Conservation (phyloP, 352 stramenopile species). For the Globisporangium echinulatum region DNA sequence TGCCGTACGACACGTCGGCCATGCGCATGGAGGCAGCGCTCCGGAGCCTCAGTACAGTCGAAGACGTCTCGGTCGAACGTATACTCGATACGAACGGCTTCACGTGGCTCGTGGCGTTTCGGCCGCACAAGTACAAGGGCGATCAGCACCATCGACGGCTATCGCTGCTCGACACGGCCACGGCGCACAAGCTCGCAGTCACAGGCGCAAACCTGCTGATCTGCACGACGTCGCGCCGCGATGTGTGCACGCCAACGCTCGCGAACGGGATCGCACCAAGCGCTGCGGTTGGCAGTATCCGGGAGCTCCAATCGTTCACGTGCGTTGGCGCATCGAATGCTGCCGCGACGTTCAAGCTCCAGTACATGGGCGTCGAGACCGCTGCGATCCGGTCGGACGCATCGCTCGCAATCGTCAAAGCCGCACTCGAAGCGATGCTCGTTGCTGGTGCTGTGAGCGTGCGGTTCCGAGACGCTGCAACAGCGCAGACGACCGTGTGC, state of each 20-base stretch:
- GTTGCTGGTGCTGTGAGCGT: constrained; percentile 57
- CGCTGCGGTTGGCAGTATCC: constrained; percentile 27
- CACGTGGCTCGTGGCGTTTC: constrained; percentile 75
- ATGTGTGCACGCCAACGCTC: constrained; percentile 33
- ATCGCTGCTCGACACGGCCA: constrained; percentile 32
- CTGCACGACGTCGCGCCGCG: constrained; percentile 38
- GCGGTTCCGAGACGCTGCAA: constrained; percentile 21
- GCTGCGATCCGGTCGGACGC: constrained; percentile 31
- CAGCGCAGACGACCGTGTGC: constrained; percentile 42
- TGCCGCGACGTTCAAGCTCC: constrained; percentile 49
- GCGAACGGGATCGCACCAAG: constrained; percentile 40
- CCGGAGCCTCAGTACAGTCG: constrained; percentile 45
- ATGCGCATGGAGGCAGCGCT: constrained; percentile 65
- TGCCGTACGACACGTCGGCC: constrained; percentile 84
- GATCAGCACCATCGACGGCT: constrained; percentile 49
- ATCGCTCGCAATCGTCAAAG: constrained; percentile 27
- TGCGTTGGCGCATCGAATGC: constrained; percentile 27
- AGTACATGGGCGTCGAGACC: constrained; percentile 48
- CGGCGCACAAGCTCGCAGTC: constrained; percentile 52
- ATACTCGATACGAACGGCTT: constrained; percentile 62
- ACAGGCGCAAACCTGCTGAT: constrained; percentile 42
- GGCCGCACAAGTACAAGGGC: constrained; percentile 39
- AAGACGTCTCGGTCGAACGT: constrained; percentile 43
- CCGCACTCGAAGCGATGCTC: constrained; percentile 46
- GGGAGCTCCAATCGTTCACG: constrained; percentile 55